Conservation (phyloP, 768 basidiomycete genomes). For the Leccinum subgranulosum region DNA sequence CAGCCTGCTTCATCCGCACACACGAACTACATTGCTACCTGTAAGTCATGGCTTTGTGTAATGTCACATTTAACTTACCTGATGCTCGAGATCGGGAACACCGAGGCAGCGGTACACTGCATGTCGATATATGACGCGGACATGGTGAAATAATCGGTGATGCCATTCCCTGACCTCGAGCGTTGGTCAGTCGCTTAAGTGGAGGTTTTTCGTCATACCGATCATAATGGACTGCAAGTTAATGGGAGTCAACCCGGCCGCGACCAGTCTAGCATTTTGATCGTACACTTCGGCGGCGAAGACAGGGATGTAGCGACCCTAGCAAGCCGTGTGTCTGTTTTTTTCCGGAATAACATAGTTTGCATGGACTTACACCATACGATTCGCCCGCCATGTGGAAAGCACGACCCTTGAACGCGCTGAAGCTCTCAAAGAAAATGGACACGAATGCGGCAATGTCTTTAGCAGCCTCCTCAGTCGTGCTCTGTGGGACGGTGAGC, state of each 20-base stretch:
- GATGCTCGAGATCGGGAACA: slow-evolving; percentile 43
- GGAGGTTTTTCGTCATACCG: slow-evolving; percentile 28
- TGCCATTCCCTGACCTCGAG: slow-evolving; percentile 40
- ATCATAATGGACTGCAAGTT: slow-evolving; percentile 51
- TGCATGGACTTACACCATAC: slow-evolving; percentile 39
- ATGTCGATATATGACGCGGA: slow-evolving; percentile 47
- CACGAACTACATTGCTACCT: slow-evolving; percentile 26
- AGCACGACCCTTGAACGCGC: slow-evolving; percentile 59
- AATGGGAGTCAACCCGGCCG: slow-evolving; percentile 46
- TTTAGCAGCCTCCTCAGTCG: slow-evolving; percentile 62
- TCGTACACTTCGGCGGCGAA: slow-evolving; percentile 50
- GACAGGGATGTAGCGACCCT: slow-evolving; percentile 54
- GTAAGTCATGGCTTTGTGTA: not conserved
- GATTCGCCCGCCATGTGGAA: slow-evolving; percentile 64
- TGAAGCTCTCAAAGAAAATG: slow-evolving; percentile 75
- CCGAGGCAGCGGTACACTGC: slow-evolving; percentile 50
- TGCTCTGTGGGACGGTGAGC: slow-evolving; percentile 37
- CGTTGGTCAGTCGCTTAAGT: not conserved
- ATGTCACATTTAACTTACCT: slow-evolving; percentile 7
- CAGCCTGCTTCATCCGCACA: slow-evolving; percentile 42
- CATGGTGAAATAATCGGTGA: slow-evolving; percentile 40
- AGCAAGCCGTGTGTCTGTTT: not conserved
- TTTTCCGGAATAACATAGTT: not conserved
- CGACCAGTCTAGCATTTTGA: slow-evolving; percentile 39
- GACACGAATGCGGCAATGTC: slow-evolving; percentile 70